Conservation (phyloP, 73 alveolate genomes). For the Tetrahymena thermophila region DNA sequence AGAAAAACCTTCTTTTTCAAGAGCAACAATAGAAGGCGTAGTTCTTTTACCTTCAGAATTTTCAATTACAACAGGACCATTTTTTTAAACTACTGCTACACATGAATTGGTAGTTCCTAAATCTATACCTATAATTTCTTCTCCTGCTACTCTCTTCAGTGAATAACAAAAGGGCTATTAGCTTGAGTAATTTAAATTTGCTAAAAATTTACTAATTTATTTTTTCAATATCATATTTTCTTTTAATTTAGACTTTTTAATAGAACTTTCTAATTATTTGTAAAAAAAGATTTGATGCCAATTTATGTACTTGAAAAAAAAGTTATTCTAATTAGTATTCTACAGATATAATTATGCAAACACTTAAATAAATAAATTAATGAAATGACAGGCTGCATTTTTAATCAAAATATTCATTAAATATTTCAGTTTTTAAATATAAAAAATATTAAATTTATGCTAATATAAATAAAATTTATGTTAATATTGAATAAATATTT, state of each 20-base stretch:
- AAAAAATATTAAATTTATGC: no score
- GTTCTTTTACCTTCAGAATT: conserved; percentile 74
- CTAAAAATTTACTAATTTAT: background rate
- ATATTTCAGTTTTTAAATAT: no score
- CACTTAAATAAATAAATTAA: no score
- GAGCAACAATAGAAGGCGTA: conserved; percentile 71
- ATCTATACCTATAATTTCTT: conserved; percentile 58
- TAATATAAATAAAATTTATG: no score
- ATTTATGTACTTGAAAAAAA: background rate
- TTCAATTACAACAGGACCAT: conserved; percentile 46
- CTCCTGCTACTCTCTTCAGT: background rate
- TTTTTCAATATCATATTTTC: background rate
- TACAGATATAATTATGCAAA: no score
- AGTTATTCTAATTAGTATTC: background rate
- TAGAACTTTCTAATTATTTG: background rate
- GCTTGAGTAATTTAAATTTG: background rate
- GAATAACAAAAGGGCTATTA: background rate
- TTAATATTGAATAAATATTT: no score
- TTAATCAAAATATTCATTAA: background rate
- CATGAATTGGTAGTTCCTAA: conserved; percentile 77
- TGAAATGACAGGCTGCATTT: no score
- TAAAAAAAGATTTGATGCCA: background rate
- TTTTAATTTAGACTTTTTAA: no score
- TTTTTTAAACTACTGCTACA: conserved; percentile 57
- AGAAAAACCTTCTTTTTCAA: conserved; percentile 22